Base-by-base conservation (phyloP, 164 flowering plant species). In the Annona squamosa region DNA sequence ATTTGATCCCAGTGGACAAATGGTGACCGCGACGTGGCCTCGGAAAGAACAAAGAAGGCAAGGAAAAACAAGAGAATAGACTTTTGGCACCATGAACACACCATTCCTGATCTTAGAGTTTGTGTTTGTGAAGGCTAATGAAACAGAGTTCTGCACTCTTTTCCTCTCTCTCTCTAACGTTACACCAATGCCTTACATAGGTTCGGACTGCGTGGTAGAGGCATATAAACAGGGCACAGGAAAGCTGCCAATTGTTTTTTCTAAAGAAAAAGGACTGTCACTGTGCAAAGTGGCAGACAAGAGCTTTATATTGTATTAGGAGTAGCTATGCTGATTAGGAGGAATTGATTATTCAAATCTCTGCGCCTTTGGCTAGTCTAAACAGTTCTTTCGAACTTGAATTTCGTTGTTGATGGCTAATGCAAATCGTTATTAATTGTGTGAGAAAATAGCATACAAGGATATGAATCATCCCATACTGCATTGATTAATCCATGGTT, bases 231-330 rank as follows among this genome's bases (percentile, higher is more conserved):
- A 17, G 19, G 37, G 37, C 59, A 63, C 1, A 63, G 4, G 65
- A 4, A 43, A 10, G 68, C 68, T 66, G 68, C 68, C 68, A 66
- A 44, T 47, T 66, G 4, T 4, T 66, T 66, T 66, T 16, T 66
- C 43, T 42, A 44, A 66, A 46, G 9, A 42, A 66, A 66, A 66
- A 47, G 16, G 68, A 7, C n/a, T 42, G n/a, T 66, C 48, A 66
- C 68, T 66, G 68, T 66, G 9, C 45, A 13, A 66, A 66, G 68
- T 52, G 59, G 59, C 59, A 52, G 59, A 52, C 59, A 52, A 52
- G 59, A 52, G 16, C 13, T 16, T 52, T 52, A 52, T 52, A 52
- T 52, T 52, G 59, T 52, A 52, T 52, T 52, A 52, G 59, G 59
- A 52, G 9, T 52, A 52, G 59, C 13, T 52, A 52, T 52, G 7